Evolutionary conservation across 2,329 filamentous ascomycete species (phyloP).

Genomic region (Calycina herbarum): DNA sequence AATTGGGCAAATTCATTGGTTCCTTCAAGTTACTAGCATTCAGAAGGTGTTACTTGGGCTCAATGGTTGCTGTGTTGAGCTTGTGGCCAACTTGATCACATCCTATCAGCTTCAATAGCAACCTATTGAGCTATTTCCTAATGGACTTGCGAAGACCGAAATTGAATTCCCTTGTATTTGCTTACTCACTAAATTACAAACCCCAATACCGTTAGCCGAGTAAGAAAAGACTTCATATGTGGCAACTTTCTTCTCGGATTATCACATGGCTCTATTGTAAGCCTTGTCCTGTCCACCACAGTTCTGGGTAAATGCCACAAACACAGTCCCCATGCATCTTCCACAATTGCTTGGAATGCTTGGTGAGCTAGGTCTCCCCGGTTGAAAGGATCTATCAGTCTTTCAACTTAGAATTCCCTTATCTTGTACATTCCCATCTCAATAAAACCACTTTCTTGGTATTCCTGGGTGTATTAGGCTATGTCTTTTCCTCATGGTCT

Average conservation of each 20-base stretch:
- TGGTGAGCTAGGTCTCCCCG: background rate
- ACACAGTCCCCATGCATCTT: background rate
- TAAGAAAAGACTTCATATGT: background rate
- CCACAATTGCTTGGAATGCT: background rate
- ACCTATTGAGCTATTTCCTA: too few relatives aligned
- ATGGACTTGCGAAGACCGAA: too few relatives aligned
- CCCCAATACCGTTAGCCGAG: too few relatives aligned
- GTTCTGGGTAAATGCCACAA: background rate
- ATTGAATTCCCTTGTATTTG: too few relatives aligned
- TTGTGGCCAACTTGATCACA: background rate
- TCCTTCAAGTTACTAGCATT: background rate
- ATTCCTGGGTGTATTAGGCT: background rate
- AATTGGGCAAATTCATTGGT: constrained; percentile 15
- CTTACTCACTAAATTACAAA: too few relatives aligned
- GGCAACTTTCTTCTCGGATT: too few relatives aligned
- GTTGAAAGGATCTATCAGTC: background rate
- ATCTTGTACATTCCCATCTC: background rate
- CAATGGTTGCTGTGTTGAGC: background rate
- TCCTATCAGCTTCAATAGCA: background rate
- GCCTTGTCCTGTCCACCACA: background rate
- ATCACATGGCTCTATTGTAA: too few relatives aligned
- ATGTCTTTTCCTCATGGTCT: background rate
- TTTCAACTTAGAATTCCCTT: background rate
- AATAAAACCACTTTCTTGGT: background rate
- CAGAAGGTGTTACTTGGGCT: too few relatives aligned